Percentiles rank a stretch among this genome's conserved stretches.
phyloP scores from a whole-genome alignment of 306 rosid species.

The Cucurbita maxima region DNA sequence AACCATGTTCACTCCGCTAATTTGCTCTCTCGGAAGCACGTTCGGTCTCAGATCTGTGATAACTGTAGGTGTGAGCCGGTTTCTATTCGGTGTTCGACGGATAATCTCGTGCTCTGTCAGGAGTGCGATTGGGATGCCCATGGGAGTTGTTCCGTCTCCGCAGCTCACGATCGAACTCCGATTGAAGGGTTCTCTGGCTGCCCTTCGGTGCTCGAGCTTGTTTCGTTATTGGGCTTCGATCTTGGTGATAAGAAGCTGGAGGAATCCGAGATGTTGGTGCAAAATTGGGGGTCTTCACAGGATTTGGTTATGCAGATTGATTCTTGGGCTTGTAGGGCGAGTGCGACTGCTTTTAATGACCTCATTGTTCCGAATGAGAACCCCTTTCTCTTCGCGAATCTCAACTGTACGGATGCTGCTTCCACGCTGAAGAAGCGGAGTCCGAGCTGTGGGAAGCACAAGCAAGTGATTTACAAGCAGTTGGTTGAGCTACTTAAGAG shows the following conservation, averaged over 20 bases:
- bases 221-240: constrained; percentile 38
- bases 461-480: constrained; percentile 44
- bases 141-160: constrained; percentile 26
- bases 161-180: constrained; percentile 27
- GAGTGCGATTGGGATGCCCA: constrained; percentile 54
- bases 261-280: constrained; percentile 2
- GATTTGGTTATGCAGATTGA: constrained; percentile 15
- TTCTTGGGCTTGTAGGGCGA: constrained; percentile 12
- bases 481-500: constrained; percentile 36
- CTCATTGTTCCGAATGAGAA: constrained; percentile 31
- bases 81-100: constrained; percentile 41
- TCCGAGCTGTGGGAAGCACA: constrained; percentile 29
- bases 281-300: neutral
- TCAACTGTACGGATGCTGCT: neutral
- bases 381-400: neutral
- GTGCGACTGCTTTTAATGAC: constrained; percentile 20
- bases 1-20: constrained; percentile 58
- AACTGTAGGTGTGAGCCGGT: constrained; percentile 38
- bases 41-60: constrained; percentile 55
- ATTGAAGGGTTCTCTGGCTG: constrained; percentile 46
- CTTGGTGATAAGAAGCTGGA: constrained; percentile 15
- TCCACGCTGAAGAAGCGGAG: constrained; percentile 13
- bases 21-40: constrained; percentile 42
- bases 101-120: constrained; percentile 48
- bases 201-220: constrained; percentile 40